These are phyloP conservation scores for Suillus variegatus DNA, from an alignment of 768 basidiomycete genomes.

Conservation along the genomic window DNA sequence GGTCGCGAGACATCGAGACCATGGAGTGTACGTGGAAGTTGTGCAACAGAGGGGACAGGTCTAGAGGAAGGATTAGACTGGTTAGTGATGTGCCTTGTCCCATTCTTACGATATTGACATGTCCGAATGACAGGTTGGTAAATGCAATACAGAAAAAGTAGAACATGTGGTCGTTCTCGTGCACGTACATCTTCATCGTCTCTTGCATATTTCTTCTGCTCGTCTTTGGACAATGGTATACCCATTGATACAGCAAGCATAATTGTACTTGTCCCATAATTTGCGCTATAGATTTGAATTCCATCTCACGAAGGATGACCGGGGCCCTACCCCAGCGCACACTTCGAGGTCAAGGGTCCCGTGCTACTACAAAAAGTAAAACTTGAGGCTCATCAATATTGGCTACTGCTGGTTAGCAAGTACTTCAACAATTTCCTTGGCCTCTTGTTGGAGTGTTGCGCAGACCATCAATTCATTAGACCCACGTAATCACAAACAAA, in stretches of 20 bases:
- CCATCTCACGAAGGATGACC: neutral
- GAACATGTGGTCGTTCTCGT: constrained; percentile 12
- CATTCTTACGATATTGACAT: constrained; percentile 8
- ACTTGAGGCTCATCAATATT: too few species aligned
- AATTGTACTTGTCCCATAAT: constrained; percentile 29
- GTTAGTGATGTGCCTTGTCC: constrained; percentile 47
- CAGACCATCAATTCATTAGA: neutral
- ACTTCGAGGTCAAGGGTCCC: neutral
- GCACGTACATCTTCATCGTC: constrained; percentile 9
- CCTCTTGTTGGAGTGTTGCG: neutral
- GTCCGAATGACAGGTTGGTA: constrained; percentile 63
- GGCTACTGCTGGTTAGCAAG: neutral
- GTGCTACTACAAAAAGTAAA: neutral
- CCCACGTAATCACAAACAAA: neutral
- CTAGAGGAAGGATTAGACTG: constrained; percentile 97
- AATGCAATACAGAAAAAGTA: constrained; percentile 88
- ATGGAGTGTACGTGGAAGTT: constrained; percentile 97
- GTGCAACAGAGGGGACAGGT: constrained; percentile 94
- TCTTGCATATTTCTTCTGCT: constrained; percentile 22
- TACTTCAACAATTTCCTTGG: neutral
- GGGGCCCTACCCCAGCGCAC: neutral
- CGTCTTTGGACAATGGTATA: constrained; percentile 30
- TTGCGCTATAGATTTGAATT: constrained; percentile 5
- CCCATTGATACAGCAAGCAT: constrained; percentile 23
- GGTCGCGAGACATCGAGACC: constrained; percentile 93